Base-by-base conservation (phyloP, 805 yeast genomes). In the Kuraishia floccosa region DNA sequence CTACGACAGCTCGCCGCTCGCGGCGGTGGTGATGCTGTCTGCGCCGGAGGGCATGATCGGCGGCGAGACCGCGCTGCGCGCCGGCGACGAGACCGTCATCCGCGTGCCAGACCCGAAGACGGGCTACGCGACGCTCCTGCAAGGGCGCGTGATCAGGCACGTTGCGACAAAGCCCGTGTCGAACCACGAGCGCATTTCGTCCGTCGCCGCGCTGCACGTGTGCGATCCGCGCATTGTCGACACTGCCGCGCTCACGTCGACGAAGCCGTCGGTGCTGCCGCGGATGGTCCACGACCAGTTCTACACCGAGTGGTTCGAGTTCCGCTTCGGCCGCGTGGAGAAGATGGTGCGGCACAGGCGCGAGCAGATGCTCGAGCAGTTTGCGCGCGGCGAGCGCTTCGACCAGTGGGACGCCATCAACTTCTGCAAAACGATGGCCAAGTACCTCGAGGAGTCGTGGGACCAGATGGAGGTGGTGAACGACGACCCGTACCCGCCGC, bases 1-100 rank as follows among this genome's bases (percentile, higher is more conserved):
- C 54, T 47, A 55, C 33, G 80, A 73, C 44, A 62, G 73, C 11
- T 72, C 69, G 32, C 79, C 78, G 11, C 70, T 69, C 44, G 78
- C 72, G n/a, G 72, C 77, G 49, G 79, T 73, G n/a, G 55, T 72
- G 35, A 73, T 73, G 79, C 45, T 73, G 23, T 64, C 72, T 18
- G 78, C 72, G 41, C 72, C 79, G 5, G 39, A 63, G 2, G 52
- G 58, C 26, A 72, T 72, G 78, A 52, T 65, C 45, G 79, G 78
- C 20, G 79, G 79, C 30, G 79, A 72, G 44, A 71, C 77, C 2
- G 58, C 65, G 18, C 54, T 71, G 38, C 57, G 66, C 37, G 65
- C 58, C 47, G 71, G 70, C 4, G 47, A 54, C 23, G 60, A 57
- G 7, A 52, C 49, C 28, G 33, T 50, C 24, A 38, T 50, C 11